These are phyloP conservation scores for Rhizopus arrhizus DNA, from an alignment of 371 early-diverging fungal genomes.

Conservation along the genomic window DNA sequence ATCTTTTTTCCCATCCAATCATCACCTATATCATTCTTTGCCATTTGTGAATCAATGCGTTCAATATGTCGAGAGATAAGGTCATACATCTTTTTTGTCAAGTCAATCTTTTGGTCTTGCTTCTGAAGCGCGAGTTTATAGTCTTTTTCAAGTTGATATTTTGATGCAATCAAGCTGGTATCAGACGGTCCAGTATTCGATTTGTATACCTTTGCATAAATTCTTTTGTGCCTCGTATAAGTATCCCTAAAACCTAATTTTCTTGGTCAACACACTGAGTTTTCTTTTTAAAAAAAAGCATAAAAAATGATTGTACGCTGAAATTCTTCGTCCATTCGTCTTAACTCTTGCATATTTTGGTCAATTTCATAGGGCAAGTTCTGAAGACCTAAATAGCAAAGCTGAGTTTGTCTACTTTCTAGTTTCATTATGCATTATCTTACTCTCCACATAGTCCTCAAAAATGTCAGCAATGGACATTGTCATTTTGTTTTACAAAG, in stretches of 20 bases:
- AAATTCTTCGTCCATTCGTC: conserved; percentile 59
- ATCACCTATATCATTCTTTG: conserved; percentile 39
- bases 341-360: conserved; percentile 57
- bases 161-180: conserved; percentile 27
- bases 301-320: conserved; percentile 26
- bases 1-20: conserved; percentile 37
- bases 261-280: not conserved
- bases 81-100: conserved; percentile 54
- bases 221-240: conserved; percentile 25
- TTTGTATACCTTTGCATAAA: conserved; percentile 23
- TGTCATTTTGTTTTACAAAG: not conserved
- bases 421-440: conserved; percentile 6
- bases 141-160: conserved; percentile 47
- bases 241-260: conserved; percentile 27
- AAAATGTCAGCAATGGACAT: conserved; percentile 56
- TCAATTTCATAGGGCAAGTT: conserved; percentile 56
- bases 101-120: conserved; percentile 55
- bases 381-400: conserved; percentile 39
- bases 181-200: conserved; percentile 11
- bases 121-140: conserved; percentile 48
- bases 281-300: not conserved
- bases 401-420: not conserved
- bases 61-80: conserved; percentile 54
- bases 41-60: conserved; percentile 53
- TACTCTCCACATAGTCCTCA: conserved; percentile 60